Conservation (phyloP, 179 eudicot genomes). For the Gypsophila paniculata region DNA sequence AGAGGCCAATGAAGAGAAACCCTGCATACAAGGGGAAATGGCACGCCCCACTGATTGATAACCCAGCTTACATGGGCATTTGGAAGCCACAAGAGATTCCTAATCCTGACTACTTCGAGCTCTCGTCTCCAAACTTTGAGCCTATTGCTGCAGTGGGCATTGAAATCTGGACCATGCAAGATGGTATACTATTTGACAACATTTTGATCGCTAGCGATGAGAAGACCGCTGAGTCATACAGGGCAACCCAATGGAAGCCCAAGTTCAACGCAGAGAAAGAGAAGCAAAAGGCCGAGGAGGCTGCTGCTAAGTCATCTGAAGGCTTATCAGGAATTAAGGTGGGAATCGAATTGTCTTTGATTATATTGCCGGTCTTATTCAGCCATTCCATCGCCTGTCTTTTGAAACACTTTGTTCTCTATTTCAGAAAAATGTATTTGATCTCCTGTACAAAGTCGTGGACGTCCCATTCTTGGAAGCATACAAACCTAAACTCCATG, state of each 20-base stretch:
- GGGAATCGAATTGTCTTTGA: slow-evolving; percentile 1
- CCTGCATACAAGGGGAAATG: slow-evolving; percentile 90
- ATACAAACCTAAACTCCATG: slow-evolving; percentile 58
- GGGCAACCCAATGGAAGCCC: slow-evolving; percentile 61
- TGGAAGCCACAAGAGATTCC: slow-evolving; percentile 79
- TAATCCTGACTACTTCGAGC: slow-evolving; percentile 68
- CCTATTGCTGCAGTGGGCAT: slow-evolving; percentile 85
- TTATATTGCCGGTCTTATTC: not conserved
- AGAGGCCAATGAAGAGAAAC: slow-evolving; percentile 69
- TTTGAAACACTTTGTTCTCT: slow-evolving; percentile 14
- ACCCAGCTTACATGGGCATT: slow-evolving; percentile 73
- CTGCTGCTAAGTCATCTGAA: slow-evolving; percentile 29
- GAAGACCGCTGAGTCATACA: slow-evolving; percentile 56
- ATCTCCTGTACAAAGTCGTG: slow-evolving; percentile 66
- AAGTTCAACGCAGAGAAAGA: slow-evolving; percentile 66
- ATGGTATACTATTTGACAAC: slow-evolving; percentile 75
- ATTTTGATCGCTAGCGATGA: slow-evolving; percentile 61
- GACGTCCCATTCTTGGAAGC: slow-evolving; percentile 66
- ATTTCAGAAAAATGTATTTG: slow-evolving; percentile 67
- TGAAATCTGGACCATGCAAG: slow-evolving; percentile 95
- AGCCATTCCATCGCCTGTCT: not conserved
- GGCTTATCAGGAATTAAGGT: slow-evolving; percentile 65
- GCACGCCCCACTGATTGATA: slow-evolving; percentile 70
- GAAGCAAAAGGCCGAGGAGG: slow-evolving; percentile 71
- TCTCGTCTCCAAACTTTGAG: slow-evolving; percentile 65